Evolutionary conservation across 2,329 filamentous ascomycete species (phyloP), one percentile per base, ranked within the genome.

Genomic region (Colletotrichum gigasporum): DNA sequence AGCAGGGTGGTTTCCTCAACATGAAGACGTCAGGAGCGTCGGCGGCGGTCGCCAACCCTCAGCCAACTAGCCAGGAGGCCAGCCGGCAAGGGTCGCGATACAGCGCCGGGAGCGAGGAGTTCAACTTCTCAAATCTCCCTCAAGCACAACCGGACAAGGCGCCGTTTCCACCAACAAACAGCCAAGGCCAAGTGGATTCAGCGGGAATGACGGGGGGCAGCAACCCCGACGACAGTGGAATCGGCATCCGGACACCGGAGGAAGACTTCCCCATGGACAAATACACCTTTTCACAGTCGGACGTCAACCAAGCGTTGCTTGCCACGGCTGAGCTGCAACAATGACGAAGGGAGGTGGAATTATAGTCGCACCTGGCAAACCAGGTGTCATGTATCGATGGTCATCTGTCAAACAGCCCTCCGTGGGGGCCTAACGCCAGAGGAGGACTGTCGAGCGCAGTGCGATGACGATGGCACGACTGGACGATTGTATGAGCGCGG

Each of bases 1-100:
- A 96, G 71, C 90, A 94, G 71, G 95, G 94, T 52, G 95, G 95
- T 0, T 97, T 97, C 73, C 89, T 97, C 81, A 83, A 84, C 68
- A 84, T 85, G 63, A 86, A 80, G 68, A 78, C 77, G 7, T 78
- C 77, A 4, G 76, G 76, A 10, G 71, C 72, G 7, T 67, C 71
- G 11, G 71, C 72, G 7, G 69, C 72, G 3, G 67, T 64, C 18
- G 65, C 73, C 14, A 78, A 78, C 54, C 73, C 73, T n/a, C 76
- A 79, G 44, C 59, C 72, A 1, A 68, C 75, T 8, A 73, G 70
- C 34, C 78, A 78, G 53, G 76, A 82, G 24, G 67, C 73, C 6
- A 78, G 67, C 60, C 74, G 75, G 20, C 73, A 72, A 44, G 73
- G 71, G 4, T 75, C 78, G 6, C 79, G 81, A 44, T 81, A 80